Conservation (phyloP, 2,329 filamentous ascomycete species). For the Fusarium scirpi region DNA sequence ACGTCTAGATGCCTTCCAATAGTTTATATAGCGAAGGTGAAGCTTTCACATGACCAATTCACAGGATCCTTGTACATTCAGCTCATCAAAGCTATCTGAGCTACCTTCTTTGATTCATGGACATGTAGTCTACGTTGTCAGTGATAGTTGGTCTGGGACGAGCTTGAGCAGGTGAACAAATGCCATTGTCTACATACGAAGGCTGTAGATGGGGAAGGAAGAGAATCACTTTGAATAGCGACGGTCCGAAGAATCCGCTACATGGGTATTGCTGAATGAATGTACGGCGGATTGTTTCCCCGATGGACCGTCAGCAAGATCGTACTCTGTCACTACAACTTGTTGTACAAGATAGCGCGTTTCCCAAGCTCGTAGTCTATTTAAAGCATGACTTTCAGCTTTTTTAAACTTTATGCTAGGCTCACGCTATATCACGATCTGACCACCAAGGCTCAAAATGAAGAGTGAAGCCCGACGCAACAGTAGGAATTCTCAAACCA, state of each 20-base stretch:
- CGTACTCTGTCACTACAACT: neutral
- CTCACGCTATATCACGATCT: neutral
- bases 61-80: no score
- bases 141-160: accelerated
- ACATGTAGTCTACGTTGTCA: accelerated
- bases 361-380: neutral
- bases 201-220: accelerated
- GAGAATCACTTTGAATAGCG: neutral
- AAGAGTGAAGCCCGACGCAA: neutral
- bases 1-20: accelerated
- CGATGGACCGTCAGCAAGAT: neutral
- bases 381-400: neutral
- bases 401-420: neutral
- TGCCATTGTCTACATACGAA: accelerated
- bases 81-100: no score
- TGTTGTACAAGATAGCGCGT: neutral
- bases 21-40: no score
- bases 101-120: no score
- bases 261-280: accelerated
- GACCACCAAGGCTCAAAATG: neutral
- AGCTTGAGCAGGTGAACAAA: neutral
- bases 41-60: no score
- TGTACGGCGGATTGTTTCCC: neutral
- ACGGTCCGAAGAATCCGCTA: neutral
- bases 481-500: neutral